Conservation (phyloP, 345 rosid species). For the Raphanus sativus region DNA sequence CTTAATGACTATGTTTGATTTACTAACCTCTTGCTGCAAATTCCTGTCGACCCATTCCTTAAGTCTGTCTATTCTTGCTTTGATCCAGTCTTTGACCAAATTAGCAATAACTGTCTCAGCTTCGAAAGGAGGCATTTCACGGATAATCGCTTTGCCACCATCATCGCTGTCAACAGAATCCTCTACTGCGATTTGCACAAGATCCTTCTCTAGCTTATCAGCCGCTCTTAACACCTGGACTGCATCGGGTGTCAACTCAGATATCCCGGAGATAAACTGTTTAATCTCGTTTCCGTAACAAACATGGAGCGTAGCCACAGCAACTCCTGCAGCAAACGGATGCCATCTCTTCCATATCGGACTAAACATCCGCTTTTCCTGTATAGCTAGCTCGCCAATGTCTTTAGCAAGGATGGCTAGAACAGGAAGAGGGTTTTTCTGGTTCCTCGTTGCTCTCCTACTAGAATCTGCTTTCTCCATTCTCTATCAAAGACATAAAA, state of each 20-base stretch:
- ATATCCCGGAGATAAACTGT: conserved; percentile 75
- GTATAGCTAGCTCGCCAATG: conserved; percentile 84
- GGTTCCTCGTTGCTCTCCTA: conserved; percentile 85
- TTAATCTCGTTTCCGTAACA: conserved; percentile 93
- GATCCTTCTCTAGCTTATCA: conserved; percentile 95
- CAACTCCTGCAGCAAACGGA: conserved; percentile 96
- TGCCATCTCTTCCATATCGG: conserved; percentile 97
- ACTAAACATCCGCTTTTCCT: conserved; percentile 79
- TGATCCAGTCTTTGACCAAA: conserved; percentile 87
- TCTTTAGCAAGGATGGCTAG: conserved; percentile 95
- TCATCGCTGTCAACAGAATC: conserved; percentile 98
- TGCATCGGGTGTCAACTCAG: conserved; percentile 84
- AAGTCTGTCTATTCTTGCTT: conserved; percentile 69
- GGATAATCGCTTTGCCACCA: conserved; percentile 96
- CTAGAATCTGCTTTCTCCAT: conserved; percentile 99
- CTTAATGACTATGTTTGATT: neutral
- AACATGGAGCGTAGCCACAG: conserved; percentile 95
- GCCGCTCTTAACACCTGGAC: conserved; percentile 92
- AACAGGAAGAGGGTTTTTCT: conserved; percentile 78
- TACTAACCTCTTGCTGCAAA: conserved; percentile 86
- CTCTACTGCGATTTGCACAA: conserved; percentile 97
- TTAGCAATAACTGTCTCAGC: conserved; percentile 91
- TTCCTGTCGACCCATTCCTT: conserved; percentile 90
- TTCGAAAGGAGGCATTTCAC: conserved; percentile 98
- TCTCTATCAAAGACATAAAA: conserved; percentile 46